Evolutionary conservation across 2,329 filamentous ascomycete genomes (phyloP), one percentile per base, ranked within the genome.

Genomic region (Epichloe coenophiala): DNA sequence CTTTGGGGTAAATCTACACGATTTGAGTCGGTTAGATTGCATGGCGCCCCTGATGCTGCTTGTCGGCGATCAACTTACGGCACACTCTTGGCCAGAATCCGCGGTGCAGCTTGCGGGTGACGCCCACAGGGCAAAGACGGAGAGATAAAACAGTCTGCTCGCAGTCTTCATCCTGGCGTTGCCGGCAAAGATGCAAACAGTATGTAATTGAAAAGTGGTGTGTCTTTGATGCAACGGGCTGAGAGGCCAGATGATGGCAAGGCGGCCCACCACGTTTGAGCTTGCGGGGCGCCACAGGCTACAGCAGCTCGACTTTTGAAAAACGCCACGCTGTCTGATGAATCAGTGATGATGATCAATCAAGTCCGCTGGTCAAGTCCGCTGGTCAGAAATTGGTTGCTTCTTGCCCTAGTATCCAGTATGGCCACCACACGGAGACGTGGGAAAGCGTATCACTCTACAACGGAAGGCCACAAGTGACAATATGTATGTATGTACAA

Each of bases 1-100:
- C 80, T 58, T 84, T 83, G 17, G 90, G 88, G 41, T 93, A 88
- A 60, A 95, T 86, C 88, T 95, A 73, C 43, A 37, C 56, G 52
- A 51, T 55, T n/a, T 54, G 7, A 11, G 48, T 27, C n/a, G 11
- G 50, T 51, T 23, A 51, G 50, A 31, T 1, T 27, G 31, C 17
- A 40, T 9, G 15, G 23, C 7, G 8, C n/a, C 17, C 40, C 27
- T 31, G 27, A 11, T 31, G 27, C 8, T 31, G 27, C 27, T 31
- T 11, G 47, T 8, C 15, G 35, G 23, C 23, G 13, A 38, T 41
- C 37, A 46, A 69, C 76, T 62, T 76, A 80, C 77, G 65, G 71
- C 68, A 60, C 77, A 80, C 58, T 71, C 71, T 63, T 75, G 71
- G 59, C 72, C 65, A 53, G 65, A 59, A 5, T 23, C 36, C 51